These are phyloP conservation scores for Wallacemonas sp. DNA, from an alignment of 208 protist species.

Conservation along the genomic window DNA sequence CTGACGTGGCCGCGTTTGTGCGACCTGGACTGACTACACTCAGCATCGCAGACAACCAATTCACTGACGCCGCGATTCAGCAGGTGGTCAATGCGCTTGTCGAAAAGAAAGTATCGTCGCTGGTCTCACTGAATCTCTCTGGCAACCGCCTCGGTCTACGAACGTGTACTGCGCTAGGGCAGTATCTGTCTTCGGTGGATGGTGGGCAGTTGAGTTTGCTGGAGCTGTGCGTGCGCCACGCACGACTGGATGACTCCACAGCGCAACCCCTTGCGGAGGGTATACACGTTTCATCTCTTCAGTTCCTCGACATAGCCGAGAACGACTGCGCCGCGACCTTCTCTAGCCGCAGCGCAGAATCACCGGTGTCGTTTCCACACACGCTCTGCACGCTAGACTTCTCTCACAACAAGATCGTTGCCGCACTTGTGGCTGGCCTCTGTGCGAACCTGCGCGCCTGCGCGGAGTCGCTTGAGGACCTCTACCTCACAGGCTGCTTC, in stretches of 20 bases:
- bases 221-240: slow-evolving; percentile 22
- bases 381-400: slow-evolving; percentile 40
- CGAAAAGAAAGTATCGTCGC: slow-evolving; percentile 11
- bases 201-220: background rate
- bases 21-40: slow-evolving; percentile 31
- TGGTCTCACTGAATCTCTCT: slow-evolving; percentile 24
- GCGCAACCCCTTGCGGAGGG: slow-evolving; percentile 26
- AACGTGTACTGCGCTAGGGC: background rate
- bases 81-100: slow-evolving; percentile 16
- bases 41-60: slow-evolving; percentile 47
- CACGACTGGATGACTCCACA: slow-evolving; percentile 35
- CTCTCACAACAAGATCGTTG: slow-evolving; percentile 37
- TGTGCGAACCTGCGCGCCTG: slow-evolving; percentile 21
- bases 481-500: slow-evolving; percentile 42
- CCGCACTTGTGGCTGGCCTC: slow-evolving; percentile 27
- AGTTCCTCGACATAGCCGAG: slow-evolving; percentile 29
- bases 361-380: slow-evolving; percentile 24
- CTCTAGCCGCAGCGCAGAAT: slow-evolving; percentile 11
- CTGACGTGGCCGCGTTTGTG: background rate
- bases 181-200: background rate
- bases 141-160: slow-evolving; percentile 15
- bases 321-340: slow-evolving; percentile 50
- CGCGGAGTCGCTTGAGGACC: slow-evolving; percentile 29
- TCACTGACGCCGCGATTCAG: slow-evolving; percentile 30
- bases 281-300: slow-evolving; percentile 17